Conservation (phyloP, 768 basidiomycete genomes). For the Podaxis sp. region DNA sequence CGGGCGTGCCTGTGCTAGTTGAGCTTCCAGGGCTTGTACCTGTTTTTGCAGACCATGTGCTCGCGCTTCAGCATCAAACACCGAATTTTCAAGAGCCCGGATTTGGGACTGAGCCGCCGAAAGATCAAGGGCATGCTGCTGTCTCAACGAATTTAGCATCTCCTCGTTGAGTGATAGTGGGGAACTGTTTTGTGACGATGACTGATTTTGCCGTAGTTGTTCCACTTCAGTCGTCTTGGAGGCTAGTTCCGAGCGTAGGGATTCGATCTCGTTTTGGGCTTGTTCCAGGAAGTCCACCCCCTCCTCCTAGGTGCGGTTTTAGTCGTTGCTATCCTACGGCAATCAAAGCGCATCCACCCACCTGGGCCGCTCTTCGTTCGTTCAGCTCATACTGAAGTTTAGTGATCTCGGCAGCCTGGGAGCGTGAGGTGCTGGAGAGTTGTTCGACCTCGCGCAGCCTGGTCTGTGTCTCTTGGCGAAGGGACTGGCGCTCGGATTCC, state of each 20-base stretch:
- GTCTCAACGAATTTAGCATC: constrained; percentile 64
- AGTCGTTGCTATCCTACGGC: not conserved
- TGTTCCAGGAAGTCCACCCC: constrained; percentile 60
- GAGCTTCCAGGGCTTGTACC: constrained; percentile 61
- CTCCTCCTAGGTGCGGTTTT: constrained; percentile 43
- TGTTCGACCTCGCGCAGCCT: constrained; percentile 59
- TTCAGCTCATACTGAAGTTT: constrained; percentile 52
- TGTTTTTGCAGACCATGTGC: constrained; percentile 70
- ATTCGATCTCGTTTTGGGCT: constrained; percentile 69
- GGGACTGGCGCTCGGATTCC: constrained; percentile 62
- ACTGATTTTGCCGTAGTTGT: constrained; percentile 46
- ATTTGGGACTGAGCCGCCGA: constrained; percentile 80
- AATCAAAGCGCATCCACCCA: constrained; percentile 19
- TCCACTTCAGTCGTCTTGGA: constrained; percentile 69
- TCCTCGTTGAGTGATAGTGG: constrained; percentile 69
- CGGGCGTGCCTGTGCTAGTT: constrained; percentile 48
- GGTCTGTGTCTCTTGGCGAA: constrained; percentile 53
- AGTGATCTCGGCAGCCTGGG: constrained; percentile 53
- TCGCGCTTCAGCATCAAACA: constrained; percentile 72
- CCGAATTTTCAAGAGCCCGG: constrained; percentile 66
- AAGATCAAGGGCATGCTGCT: constrained; percentile 79
- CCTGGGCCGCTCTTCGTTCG: constrained; percentile 39
- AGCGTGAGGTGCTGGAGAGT: constrained; percentile 39
- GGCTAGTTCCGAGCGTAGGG: constrained; percentile 58
- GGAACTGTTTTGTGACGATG: constrained; percentile 34